Base-by-base conservation (phyloP, 257 asterid genomes). In the Ophiorrhiza pumila region DNA sequence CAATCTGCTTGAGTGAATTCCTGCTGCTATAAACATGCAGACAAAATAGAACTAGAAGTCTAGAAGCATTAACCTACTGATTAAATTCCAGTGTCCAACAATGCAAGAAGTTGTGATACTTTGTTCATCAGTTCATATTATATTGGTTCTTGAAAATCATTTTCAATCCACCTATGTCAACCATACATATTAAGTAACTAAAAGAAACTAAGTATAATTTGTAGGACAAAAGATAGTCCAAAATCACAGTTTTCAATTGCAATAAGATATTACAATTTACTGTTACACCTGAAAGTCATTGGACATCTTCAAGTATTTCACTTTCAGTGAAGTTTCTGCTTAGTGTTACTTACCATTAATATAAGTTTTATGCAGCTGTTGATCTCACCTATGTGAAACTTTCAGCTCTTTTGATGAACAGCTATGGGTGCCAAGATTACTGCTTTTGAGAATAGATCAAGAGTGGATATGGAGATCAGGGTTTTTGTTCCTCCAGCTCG, bases 401-500 rank as follows among this genome's bases (percentile, higher is more conserved):
- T 58, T 4, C 64, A 29, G 64, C 39, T 27, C 64, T 27, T 3
- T 58, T 10, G 12, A 1, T 25, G 29, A n/a, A 8, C 17, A 18
- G 31, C 9, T 4, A 83, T 83, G 87, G 85, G 85, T 31, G 73
- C 75, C 4, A 61, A 71, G 42, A 68, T 72, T 23, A 65, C 75
- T 14, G 76, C 57, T 13, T 66, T 83, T 12, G 78, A 65, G 60
- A 81, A 83, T 29, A 71, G 70, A 71, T 78, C 83, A 14, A 49
- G 35, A 0, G 67, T 71, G 1, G 81, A 78, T 68, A 68, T 83
- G 71, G 87, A 80, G 23, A 73, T 83, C 0, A 72, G 87, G 61
- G 74, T 80, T 20, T 78, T 79, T 71, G n/a, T 76, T 43, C 80
- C 83, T 37, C 85, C 85, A 2, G 75, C 71, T 37, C 79, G 84